phyloP scores from a whole-genome alignment of 148 eudicot genomes.

The Polygonum aviculare region DNA sequence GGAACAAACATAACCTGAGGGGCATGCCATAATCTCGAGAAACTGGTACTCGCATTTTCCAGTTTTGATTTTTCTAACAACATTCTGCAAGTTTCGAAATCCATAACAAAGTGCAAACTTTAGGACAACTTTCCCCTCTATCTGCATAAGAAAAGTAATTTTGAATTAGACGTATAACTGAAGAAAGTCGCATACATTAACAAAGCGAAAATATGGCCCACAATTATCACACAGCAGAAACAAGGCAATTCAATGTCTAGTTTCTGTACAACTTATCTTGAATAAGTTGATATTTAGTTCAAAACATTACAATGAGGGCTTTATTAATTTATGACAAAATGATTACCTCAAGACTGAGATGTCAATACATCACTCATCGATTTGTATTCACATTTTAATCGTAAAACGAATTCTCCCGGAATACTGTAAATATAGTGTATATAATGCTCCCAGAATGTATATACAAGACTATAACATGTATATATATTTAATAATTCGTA shows the following conservation, averaged over 20 bases:
- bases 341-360: slow-evolving; percentile 76
- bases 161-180: background rate
- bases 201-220: background rate
- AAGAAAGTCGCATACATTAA: background rate
- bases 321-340: background rate
- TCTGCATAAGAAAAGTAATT: slow-evolving; percentile 32
- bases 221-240: background rate
- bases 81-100: slow-evolving; percentile 82
- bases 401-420: too few species aligned
- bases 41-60: slow-evolving; percentile 90
- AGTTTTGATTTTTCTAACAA: slow-evolving; percentile 73
- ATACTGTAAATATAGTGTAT: too few species aligned
- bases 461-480: too few species aligned
- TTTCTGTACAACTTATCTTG: background rate
- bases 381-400: too few species aligned
- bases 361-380: too few species aligned
- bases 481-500: too few species aligned
- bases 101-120: slow-evolving; percentile 93
- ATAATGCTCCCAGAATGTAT: too few species aligned
- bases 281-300: background rate
- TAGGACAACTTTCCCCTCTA: slow-evolving; percentile 71
- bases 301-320: background rate
- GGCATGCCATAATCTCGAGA: slow-evolving; percentile 98
- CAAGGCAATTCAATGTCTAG: background rate
- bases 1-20: slow-evolving; percentile 52